Base-by-base conservation (phyloP, 1,284 basidiomycete genomes). In the Ganoderma sinense region DNA sequence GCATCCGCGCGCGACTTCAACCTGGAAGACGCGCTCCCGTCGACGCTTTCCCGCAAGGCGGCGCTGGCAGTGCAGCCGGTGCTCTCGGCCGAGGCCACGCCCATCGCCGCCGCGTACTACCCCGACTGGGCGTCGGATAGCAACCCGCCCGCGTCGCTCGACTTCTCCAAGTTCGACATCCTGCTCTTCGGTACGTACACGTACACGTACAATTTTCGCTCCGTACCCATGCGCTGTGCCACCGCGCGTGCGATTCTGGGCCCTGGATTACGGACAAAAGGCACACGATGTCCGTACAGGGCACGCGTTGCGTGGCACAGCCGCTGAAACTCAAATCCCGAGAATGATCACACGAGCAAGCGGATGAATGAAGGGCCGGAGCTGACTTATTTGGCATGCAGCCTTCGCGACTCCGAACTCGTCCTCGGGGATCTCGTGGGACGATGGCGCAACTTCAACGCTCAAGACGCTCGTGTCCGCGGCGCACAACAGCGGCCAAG, bases 361-460 rank as follows among this genome's bases (percentile, higher is more conserved):
- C 20, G 53, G 7, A 31, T 56, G 62, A 48, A 60, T 16, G 39
- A 65, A 51, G 18, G 43, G 20, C 43, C 43, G 20, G 43, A 8
- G 23, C 72, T 73, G 65, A 72, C 71, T 62, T 61, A 61, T 68
- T 59, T 67, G 64, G 66, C 31, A 26, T 31, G 43, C 61, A 88
- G 94, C 94, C 5, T 96, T 95, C 76, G 93, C 89, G 4, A 86
- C 88, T 36, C 92, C 93, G 1, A 90, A 87, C 72, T 83, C 88
- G 11, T 86, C 87, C 40, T 86, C 82, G 69, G 84, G 82, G 16
- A 79, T 95, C 60, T 81, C 83, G 58, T 93, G 89, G 80, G 88
- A 88, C 51, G 82, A 85, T 66, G 89, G 88, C 16, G 85, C 84
- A 43, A 82, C 83, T 55, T 80, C 84, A 5, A 83, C 91, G 41